Percentiles rank a stretch among this genome's conserved stretches.
phyloP scores from a whole-genome alignment of 176 grass and related monocot species.

The Phoenix dactylifera region DNA sequence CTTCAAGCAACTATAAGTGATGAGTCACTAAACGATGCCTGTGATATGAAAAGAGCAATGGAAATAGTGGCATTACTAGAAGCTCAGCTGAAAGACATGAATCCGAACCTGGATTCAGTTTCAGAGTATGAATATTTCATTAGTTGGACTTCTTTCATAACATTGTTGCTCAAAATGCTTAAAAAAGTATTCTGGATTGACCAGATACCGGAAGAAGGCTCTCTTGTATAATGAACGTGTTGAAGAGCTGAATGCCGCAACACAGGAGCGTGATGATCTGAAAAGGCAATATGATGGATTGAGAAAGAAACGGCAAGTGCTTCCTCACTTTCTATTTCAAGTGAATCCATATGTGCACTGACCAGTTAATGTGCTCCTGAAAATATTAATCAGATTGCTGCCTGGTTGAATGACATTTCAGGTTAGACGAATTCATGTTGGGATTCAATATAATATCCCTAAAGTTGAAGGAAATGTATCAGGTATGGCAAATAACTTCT shows the following conservation, averaged over 20 bases:
- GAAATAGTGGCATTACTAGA: conserved; percentile 81
- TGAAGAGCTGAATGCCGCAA: conserved; percentile 73
- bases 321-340: background rate
- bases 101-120: conserved; percentile 95
- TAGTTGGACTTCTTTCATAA: conserved; percentile 1
- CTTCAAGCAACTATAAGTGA: conserved; percentile 61
- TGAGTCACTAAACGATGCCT: conserved; percentile 42
- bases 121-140: conserved; percentile 52
- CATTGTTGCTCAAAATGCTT: background rate
- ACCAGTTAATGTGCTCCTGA: background rate
- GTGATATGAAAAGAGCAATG: conserved; percentile 71
- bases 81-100: conserved; percentile 86
- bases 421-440: conserved; percentile 94
- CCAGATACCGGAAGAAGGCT: conserved; percentile 70
- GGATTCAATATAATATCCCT: conserved; percentile 94
- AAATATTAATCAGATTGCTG: too few species aligned
- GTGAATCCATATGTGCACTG: background rate
- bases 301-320: conserved; percentile 63
- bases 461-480: conserved; percentile 98
- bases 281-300: conserved; percentile 75
- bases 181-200: conserved; percentile 2
- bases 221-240: conserved; percentile 58
- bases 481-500: conserved; percentile 31
- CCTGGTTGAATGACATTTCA: conserved; percentile 23
- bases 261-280: conserved; percentile 82